Base-by-base conservation (phyloP, 164 flowering plant species). In the Umbilicus rupestris region DNA sequence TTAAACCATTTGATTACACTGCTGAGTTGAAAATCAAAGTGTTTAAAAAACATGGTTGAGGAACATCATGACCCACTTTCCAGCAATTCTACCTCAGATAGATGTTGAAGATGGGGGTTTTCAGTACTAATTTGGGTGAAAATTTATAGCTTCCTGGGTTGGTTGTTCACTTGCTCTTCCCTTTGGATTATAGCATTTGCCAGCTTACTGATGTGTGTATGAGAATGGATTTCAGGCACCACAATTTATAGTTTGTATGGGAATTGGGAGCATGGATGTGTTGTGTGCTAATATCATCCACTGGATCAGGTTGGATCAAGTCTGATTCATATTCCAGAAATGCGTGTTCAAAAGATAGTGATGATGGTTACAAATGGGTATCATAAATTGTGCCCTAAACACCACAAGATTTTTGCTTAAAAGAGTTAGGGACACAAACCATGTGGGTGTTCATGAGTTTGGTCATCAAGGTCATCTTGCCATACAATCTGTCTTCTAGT, bases 371-470 rank as follows among this genome's bases (percentile, higher is more conserved):
- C 59, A 52, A 28, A 31, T 19, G 20, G 11, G 26, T 20, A n/a
- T n/a, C 55, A 49, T 49, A 49, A 26, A 49, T 49, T 49, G 55
- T 49, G 26, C 10, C 26, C 9, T 0, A 49, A 20, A 49, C 55
- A 49, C 55, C 55, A 49, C 55, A 49, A 49, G 26, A 20, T 49
- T n/a, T n/a, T 49, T 49, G 26, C 26, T 49, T 49, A 49, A 49
- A 26, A 49, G 20, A 26, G 20, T 52, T n/a, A n/a, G 57, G 59
- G 59, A 52, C 26, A 26, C 59, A 52, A 10, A 24, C 59, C 59
- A 52, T 26, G 59, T 52, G 59, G 59, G 59, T n/a, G n/a, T 52
- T 50, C 57, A 6, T 50, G 57, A 29, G 29, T 6, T 52, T 52
- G 14, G 59, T 52, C 30, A 52, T 26, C 59, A 52, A 52, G 9